Evolutionary conservation across 805 yeast species (phyloP).

Genomic region (Yarrowia osloensis): DNA sequence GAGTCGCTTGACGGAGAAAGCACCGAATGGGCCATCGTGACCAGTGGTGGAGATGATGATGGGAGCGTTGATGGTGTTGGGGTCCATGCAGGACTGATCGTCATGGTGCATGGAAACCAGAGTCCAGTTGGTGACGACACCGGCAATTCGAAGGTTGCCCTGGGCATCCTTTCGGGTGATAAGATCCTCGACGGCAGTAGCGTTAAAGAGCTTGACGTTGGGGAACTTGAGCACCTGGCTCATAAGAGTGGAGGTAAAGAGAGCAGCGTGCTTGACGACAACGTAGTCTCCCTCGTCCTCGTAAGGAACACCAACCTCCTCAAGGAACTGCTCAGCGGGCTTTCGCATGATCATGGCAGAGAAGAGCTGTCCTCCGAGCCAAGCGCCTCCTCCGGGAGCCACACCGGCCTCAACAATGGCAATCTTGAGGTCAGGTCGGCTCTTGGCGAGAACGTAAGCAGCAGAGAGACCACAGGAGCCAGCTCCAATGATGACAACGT

Average conservation of each 20-base stretch:
- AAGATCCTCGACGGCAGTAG: constrained; percentile 78
- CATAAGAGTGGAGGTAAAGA: constrained; percentile 69
- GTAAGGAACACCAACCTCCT: constrained; percentile 62
- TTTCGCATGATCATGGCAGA: constrained; percentile 79
- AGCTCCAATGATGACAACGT: constrained; percentile 74
- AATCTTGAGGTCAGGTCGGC: constrained; percentile 73
- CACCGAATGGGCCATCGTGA: constrained; percentile 84
- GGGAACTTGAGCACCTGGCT: constrained; percentile 71
- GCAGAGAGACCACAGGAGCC: constrained; percentile 77
- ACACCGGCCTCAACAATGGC: constrained; percentile 74
- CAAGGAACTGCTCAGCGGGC: constrained; percentile 71
- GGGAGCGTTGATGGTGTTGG: constrained; percentile 67
- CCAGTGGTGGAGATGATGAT: constrained; percentile 74
- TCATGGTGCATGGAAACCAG: constrained; percentile 74
- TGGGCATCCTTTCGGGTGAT: constrained; percentile 64
- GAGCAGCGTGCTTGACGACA: constrained; percentile 78
- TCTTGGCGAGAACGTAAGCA: constrained; percentile 70
- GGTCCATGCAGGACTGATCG: constrained; percentile 80
- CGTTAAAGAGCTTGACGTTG: constrained; percentile 74
- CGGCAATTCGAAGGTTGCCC: constrained; percentile 66
- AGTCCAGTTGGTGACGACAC: constrained; percentile 85
- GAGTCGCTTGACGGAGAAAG: constrained; percentile 72
- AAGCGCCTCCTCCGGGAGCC: constrained; percentile 80
- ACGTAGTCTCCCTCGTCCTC: constrained; percentile 82
- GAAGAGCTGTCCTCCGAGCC: constrained; percentile 76